Evolutionary conservation across 2,329 filamentous ascomycete genomes (phyloP).

Genomic region (Zymoseptoria brevis): DNA sequence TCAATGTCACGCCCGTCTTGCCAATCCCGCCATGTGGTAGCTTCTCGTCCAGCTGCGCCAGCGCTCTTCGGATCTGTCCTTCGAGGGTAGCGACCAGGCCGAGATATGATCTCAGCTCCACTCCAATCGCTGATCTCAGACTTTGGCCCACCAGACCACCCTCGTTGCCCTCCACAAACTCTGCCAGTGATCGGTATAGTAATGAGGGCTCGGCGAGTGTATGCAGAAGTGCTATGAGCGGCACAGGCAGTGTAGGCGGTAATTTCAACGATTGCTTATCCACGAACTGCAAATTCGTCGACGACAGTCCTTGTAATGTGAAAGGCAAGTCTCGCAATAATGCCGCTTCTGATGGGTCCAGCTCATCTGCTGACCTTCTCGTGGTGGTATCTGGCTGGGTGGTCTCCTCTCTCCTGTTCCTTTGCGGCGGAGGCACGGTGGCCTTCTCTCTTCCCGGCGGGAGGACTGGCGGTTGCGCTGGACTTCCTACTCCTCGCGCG

Average conservation of each 20-base stretch:
- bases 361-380: slow-evolving; percentile 3
- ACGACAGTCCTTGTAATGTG: slow-evolving; percentile 85
- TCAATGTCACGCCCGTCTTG: slow-evolving; percentile 85
- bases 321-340: slow-evolving; percentile 69
- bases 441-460: slow-evolving; percentile 13
- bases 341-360: slow-evolving; percentile 34
- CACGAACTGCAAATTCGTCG: slow-evolving; percentile 70
- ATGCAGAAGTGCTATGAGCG: slow-evolving; percentile 78
- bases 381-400: slow-evolving; percentile 4
- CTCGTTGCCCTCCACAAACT: slow-evolving; percentile 73
- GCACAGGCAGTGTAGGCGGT: slow-evolving; percentile 70
- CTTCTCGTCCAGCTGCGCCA: slow-evolving; percentile 63
- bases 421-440: slow-evolving; percentile 16
- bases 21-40: slow-evolving; percentile 64
- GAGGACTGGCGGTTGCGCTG: slow-evolving; percentile 14
- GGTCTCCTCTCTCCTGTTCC: slow-evolving; percentile 7
- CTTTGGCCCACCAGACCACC: slow-evolving; percentile 87
- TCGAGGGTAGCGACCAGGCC: slow-evolving; percentile 86
- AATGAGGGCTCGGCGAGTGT: slow-evolving; percentile 86
- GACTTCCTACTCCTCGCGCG: slow-evolving; percentile 19
- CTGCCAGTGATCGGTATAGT: slow-evolving; percentile 72
- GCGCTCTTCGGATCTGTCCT: slow-evolving; percentile 76
- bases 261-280: slow-evolving; percentile 63
- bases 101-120: slow-evolving; percentile 81
- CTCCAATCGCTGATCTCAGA: slow-evolving; percentile 74